Evolutionary conservation across 2,329 filamentous ascomycete species (phyloP).

Genomic region (Talaromyces amestolkiae): DNA sequence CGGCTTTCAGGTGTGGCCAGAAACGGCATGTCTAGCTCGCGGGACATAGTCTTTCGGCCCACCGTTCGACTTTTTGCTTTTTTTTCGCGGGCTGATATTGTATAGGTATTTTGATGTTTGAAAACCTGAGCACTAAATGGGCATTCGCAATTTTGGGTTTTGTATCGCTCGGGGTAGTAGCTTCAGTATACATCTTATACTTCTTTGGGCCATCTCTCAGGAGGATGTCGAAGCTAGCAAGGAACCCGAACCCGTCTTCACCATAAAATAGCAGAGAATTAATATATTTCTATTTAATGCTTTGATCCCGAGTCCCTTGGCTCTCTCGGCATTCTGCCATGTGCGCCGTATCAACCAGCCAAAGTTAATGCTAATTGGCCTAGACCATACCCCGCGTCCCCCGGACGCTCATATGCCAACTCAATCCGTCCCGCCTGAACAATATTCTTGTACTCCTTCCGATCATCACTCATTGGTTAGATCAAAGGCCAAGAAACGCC

Average conservation of each 20-base stretch:
- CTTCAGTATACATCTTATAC: slow-evolving; percentile 43
- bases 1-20: not conserved
- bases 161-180: slow-evolving; percentile 41
- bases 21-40: not conserved
- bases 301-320: not conserved
- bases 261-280: not conserved
- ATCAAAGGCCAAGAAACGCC: not conserved
- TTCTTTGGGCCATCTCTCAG: slow-evolving; percentile 40
- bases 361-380: not conserved
- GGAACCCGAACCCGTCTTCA: not conserved
- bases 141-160: slow-evolving; percentile 44
- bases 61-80: not conserved
- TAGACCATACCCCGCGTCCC: not conserved
- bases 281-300: not conserved
- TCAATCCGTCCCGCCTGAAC: not conserved
- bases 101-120: slow-evolving; percentile 35
- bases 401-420: not conserved
- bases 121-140: slow-evolving; percentile 42
- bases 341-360: not conserved
- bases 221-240: slow-evolving; percentile 37
- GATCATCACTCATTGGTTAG: not conserved
- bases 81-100: not conserved
- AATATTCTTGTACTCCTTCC: not conserved
- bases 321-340: not conserved
- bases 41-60: not conserved